Evolutionary conservation across 176 grass and related monocot genomes (phyloP), one percentile per base, ranked within the genome.

Genomic region (Aegilops speltoides): DNA sequence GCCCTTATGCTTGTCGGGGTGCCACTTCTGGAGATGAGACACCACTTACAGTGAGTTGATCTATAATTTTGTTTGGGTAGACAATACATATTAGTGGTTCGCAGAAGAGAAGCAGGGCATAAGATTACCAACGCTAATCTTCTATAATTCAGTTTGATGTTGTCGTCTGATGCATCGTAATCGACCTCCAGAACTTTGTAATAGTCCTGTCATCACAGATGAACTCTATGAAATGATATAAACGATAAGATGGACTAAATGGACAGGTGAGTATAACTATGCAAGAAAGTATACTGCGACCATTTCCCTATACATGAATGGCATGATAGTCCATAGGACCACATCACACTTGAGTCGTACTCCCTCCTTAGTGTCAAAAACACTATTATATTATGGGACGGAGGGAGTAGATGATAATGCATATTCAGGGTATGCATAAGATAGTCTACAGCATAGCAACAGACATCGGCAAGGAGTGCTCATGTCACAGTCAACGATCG

Each of bases 121-220:
- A 10, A 78, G 17, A 82, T 85, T 74, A 95, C 94, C 79, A 95
- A 82, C 23, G 89, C 94, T 83, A 93, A 78, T 91, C 87, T 87
- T 83, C 84, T 88, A 60, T 95, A 95, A 80, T 48, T 95, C 68
- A 95, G 87, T 89, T 90, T 93, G 78, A 95, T 95, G n/a, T 74
- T 86, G 84, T 93, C 91, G 66, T 91, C 87, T 34, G 91, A 89
- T 81, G 94, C 91, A 77, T 89, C 91, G 59, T 93, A 95, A 73
- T 95, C 91, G 80, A 95, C 75, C 87, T 93, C 91, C 56, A 95
- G 68, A 89, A 95, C 91, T 86, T 91, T 95, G 73, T 95, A 95
- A 37, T 91, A 87, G 68, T 95, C 94, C 94, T 95, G 75, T 10
- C 10, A 77, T 31, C 22, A 79, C 62, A 87, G 33, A 87, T 82